These are phyloP conservation scores for Globisporangium okanoganense DNA, from an alignment of 352 stramenopile species.

Conservation along the genomic window DNA sequence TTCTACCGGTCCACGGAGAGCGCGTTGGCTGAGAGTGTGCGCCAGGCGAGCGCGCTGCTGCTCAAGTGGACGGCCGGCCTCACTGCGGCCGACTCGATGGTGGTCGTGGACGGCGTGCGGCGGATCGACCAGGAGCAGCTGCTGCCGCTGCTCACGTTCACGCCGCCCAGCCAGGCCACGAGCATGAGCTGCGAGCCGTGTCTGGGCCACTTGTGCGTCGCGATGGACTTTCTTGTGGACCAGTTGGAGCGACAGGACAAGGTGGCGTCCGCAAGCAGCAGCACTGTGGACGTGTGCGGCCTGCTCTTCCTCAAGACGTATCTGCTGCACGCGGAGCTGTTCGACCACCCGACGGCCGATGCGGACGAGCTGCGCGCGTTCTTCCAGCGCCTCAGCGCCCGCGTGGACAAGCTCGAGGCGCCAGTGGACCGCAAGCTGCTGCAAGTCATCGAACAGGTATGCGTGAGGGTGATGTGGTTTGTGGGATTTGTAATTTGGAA, in stretches of 20 bases:
- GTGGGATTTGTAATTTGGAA: too few species aligned
- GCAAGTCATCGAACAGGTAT: conserved; percentile 13
- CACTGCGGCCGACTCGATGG: conserved; percentile 27
- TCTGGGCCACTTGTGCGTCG: conserved; percentile 51
- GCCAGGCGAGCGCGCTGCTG: conserved; percentile 38
- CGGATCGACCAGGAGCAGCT: conserved; percentile 59
- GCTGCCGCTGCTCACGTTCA: conserved; percentile 42
- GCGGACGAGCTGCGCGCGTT: conserved; percentile 39
- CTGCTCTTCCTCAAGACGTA: conserved; percentile 70
- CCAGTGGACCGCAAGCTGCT: conserved; percentile 9
- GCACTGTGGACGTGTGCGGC: conserved; percentile 37
- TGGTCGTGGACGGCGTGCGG: conserved; percentile 43
- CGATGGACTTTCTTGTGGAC: conserved; percentile 63
- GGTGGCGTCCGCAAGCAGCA: neutral
- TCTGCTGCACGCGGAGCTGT: conserved; percentile 48
- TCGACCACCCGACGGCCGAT: conserved; percentile 32
- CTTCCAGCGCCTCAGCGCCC: conserved; percentile 26
- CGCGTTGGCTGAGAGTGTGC: conserved; percentile 41
- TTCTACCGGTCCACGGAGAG: conserved; percentile 51
- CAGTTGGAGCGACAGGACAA: conserved; percentile 25
- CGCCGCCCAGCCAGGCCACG: conserved; percentile 40
- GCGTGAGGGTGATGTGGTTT: too few species aligned
- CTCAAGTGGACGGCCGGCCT: conserved; percentile 49
- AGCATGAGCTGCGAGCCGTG: conserved; percentile 43
- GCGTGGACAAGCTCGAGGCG: conserved; percentile 3